Evolutionary conservation across 2,329 filamentous ascomycete genomes (phyloP), one percentile per base, ranked within the genome.

Genomic region (Scedosporium dehoogii): DNA sequence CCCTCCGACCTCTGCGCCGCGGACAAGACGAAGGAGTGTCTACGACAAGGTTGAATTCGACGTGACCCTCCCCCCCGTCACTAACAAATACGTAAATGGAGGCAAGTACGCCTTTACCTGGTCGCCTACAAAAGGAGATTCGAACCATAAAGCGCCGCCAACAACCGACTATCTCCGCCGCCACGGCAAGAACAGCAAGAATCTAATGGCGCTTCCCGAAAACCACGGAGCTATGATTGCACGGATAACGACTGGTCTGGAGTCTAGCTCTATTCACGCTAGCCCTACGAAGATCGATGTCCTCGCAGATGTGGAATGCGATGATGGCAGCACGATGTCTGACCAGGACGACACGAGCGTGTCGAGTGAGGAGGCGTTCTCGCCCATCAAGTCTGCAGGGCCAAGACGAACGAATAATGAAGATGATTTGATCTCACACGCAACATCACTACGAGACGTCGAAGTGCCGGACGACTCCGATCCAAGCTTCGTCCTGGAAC

Each of bases 21-120:
- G 25, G 3, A 68, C 65, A 21, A 73, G 76, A 7, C 77, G 77
- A 41, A 72, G 71, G 7, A 83, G 78, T 63, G 74, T 81, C 10
- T 86, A 84, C 65, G 79, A 81, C 38, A 82, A 78, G 65, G 75
- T 85, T 33, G 74, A 79, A 46, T 82, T 86, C 58, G 80, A 82
- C 27, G 76, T 80, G 4, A 75, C 75, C 16, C 72, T 85, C 38
- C 79, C 81, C 0, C 70, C 79, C 62, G 81, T 83, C 53, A 83
- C 81, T 65, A 83, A 80, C 65, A 85, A 85, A 66, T 86, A 86
- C 65, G 79, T 83, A 65, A 78, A 79, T 56, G 81, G 79, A 4
- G 83, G 83, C 14, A 75, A 78, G 2, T 86, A 82, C 64, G 78
- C 81, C 63, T 82, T 77, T 69, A 69, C 69, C 59, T 69, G 74